Conservation (phyloP, 208 protist genomes). For the Leishmania amazonensis region DNA sequence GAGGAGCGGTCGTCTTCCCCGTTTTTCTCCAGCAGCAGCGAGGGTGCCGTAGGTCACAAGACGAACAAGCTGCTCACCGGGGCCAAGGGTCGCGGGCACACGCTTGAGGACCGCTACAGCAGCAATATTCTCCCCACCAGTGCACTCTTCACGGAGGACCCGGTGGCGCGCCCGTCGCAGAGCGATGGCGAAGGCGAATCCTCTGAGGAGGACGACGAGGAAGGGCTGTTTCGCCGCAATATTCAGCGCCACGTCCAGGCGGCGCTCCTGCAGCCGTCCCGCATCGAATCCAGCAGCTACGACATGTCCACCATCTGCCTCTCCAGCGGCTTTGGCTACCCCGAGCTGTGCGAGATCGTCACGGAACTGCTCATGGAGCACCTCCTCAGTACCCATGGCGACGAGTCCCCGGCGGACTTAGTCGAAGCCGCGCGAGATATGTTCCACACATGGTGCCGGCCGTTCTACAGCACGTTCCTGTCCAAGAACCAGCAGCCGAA, state of each 20-base stretch:
- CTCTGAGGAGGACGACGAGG: slow-evolving; percentile 50
- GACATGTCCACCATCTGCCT: slow-evolving; percentile 73
- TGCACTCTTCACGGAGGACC: slow-evolving; percentile 68
- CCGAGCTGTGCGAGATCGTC: slow-evolving; percentile 72
- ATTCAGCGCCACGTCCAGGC: slow-evolving; percentile 48
- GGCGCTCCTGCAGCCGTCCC: slow-evolving; percentile 46
- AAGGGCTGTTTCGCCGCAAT: slow-evolving; percentile 35
- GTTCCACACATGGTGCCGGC: slow-evolving; percentile 72
- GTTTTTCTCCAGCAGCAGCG: slow-evolving; percentile 16
- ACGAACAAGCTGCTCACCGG: slow-evolving; percentile 46
- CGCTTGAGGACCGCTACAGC: slow-evolving; percentile 33
- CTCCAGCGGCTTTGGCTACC: slow-evolving; percentile 45
- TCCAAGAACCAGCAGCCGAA: slow-evolving; percentile 43
- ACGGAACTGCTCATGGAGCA: slow-evolving; percentile 75
- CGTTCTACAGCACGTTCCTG: slow-evolving; percentile 68
- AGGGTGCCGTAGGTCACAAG: background rate
- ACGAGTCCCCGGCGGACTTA: slow-evolving; percentile 27
- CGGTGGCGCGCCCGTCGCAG: slow-evolving; percentile 34
- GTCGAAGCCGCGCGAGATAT: slow-evolving; percentile 33
- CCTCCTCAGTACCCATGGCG: slow-evolving; percentile 33
- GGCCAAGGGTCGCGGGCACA: slow-evolving; percentile 34
- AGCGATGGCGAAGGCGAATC: slow-evolving; percentile 34
- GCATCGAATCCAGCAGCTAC: slow-evolving; percentile 49
- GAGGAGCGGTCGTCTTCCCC: slow-evolving; percentile 5
- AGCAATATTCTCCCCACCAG: slow-evolving; percentile 45